Evolutionary conservation across 495 filamentous ascomycete genomes (phyloP), one percentile per base, ranked within the genome.

Genomic region (Neurospora cerealis): DNA sequence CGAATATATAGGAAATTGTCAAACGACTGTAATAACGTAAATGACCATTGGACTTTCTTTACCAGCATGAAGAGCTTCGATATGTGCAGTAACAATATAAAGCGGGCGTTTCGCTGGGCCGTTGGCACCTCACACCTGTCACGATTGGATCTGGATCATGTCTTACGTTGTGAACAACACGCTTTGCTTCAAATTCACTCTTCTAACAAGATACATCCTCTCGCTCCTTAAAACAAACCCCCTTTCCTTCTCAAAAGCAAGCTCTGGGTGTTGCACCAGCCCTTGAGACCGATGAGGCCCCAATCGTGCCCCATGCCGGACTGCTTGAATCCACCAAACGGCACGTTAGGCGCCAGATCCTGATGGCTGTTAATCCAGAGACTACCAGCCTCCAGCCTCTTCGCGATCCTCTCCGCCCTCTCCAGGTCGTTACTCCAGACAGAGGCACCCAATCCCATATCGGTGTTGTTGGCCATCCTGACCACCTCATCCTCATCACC

Each of bases 311-410:
- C 89, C 71, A 90, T 82, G 15, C 89, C 89, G 69, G 83, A 86
- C 74, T 86, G 80, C 82, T 90, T 90, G 74, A 86, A 84, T 0
- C 88, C 89, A 10, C 86, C 86, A 76, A 89, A 89, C 6, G 85
- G 81, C 5, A 83, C 83, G 74, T 86, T 80, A 15, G 82, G 85
- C 0, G 69, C 69, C 10, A 78, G 21, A 9, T 80, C 77, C 48
- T 83, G 83, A 48, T 84, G 83, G 5, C 77, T 76, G 78, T 91
- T 90, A 48, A 91, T 86, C 86, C 86, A 91, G 28, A 91, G 88
- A 28, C 78, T 84, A 4, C 89, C 89, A 0, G 87, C 85, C 74
- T 87, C 82, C 32, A 91, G 80, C 41, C 82, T 81, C 19, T 81
- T 74, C 0, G 87, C 89, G 37, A 91, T 84, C 4, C 82, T 74